Evolutionary conservation across 106 monocot genomes (phyloP).

Genomic region (Dendrobium huoshanense): DNA sequence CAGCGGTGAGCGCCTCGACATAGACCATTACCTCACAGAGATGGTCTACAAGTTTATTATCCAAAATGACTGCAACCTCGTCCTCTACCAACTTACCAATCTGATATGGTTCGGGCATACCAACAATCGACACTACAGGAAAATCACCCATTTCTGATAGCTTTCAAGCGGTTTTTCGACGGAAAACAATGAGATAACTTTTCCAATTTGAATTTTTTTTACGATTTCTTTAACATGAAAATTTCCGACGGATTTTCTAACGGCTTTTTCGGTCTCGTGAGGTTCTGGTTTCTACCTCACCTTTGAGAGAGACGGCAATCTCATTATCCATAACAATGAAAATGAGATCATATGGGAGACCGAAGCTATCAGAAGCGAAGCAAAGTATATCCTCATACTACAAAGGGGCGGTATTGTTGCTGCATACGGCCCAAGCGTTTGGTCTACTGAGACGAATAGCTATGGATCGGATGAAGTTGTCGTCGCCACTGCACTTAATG

Average conservation of each 20-base stretch:
- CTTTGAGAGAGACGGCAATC: conserved; percentile 17
- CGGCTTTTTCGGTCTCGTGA: no score
- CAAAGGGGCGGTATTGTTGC: conserved; percentile 18
- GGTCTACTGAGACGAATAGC: background rate
- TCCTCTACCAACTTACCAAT: background rate
- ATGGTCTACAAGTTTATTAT: background rate
- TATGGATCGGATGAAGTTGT: no score
- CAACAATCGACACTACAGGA: background rate
- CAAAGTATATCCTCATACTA: conserved; percentile 13
- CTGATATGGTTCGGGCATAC: conserved; percentile 8
- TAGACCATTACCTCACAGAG: conserved; percentile 1
- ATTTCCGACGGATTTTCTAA: no score
- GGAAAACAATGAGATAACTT: no score
- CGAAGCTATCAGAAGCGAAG: background rate
- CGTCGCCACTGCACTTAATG: no score
- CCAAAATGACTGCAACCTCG: background rate
- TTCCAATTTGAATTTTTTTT: no score
- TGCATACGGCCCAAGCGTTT: conserved; percentile 6
- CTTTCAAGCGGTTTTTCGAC: no score
- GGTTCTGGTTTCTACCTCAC: background rate
- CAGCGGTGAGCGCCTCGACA: background rate
- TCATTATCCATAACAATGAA: conserved; percentile 9
- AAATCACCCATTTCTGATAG: no score
- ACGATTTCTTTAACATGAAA: no score
- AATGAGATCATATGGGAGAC: conserved; percentile 11